Percentiles rank a stretch among this genome's conserved stretches.
Evolutionary conservation across 1,284 basidiomycete genomes (phyloP).

Genomic region (Tilletia horrida): DNA sequence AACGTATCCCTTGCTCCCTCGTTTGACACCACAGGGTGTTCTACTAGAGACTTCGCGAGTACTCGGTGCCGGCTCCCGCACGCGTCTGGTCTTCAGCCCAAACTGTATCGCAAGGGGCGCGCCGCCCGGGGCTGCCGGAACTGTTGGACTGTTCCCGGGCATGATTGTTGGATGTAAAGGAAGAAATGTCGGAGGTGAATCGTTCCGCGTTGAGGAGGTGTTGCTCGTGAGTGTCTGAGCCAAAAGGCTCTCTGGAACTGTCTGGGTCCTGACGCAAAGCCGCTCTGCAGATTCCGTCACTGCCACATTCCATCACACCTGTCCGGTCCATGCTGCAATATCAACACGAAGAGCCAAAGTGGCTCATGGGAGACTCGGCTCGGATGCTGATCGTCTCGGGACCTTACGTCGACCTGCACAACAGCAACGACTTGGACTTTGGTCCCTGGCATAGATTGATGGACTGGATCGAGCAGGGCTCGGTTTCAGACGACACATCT

Average conservation of each 20-base stretch:
- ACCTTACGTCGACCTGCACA: conserved; percentile 32
- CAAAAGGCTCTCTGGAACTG: too few relatives aligned
- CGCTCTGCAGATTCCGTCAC: conserved; percentile 34
- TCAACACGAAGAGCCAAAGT: conserved; percentile 20
- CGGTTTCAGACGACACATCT: conserved; percentile 16
- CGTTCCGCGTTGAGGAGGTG: conserved; percentile 79
- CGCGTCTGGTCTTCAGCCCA: conserved; percentile 33
- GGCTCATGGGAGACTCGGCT: conserved; percentile 24
- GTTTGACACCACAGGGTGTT: conserved; percentile 20
- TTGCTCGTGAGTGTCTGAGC: conserved; percentile 62
- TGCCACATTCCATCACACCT: conserved; percentile 40
- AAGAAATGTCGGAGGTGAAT: conserved; percentile 80
- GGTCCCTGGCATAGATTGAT: conserved; percentile 43
- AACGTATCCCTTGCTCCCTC: conserved; percentile 1
- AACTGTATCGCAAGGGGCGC: conserved; percentile 36
- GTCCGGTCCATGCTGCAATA: conserved; percentile 31
- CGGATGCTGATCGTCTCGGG: conserved; percentile 38
- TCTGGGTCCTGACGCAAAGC: neutral
- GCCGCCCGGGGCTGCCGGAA: conserved; percentile 24
- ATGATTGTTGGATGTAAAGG: conserved; percentile 83
- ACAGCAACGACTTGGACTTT: conserved; percentile 39
- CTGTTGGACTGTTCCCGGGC: conserved; percentile 76
- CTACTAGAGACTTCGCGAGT: conserved; percentile 41
- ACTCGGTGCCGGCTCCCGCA: conserved; percentile 45
- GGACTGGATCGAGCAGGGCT: conserved; percentile 36